Evolutionary conservation across 441 rosid genomes (phyloP).

Genomic region (Lepidium campestre): DNA sequence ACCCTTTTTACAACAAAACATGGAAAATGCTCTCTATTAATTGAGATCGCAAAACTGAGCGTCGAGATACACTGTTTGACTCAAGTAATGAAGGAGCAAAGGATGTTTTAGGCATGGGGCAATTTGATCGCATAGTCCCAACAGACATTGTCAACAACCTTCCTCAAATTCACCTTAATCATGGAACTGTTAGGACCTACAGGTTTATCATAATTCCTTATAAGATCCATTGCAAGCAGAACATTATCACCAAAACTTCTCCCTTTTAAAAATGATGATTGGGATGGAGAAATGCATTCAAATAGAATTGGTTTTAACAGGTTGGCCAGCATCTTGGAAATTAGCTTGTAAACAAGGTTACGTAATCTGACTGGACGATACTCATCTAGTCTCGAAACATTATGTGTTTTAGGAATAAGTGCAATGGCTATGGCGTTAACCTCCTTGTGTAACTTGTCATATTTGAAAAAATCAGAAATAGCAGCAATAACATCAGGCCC

Average conservation of each 20-base stretch:
- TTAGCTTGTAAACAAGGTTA: too few species aligned
- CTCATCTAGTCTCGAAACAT: neutral
- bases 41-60: neutral
- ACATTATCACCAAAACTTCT: neutral
- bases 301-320: neutral
- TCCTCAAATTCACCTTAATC: neutral
- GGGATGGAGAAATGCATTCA: neutral
- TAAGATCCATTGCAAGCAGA: too few species aligned
- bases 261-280: neutral
- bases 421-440: too few species aligned
- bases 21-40: neutral
- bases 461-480: neutral
- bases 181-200: neutral
- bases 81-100: too few species aligned
- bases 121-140: neutral
- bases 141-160: neutral
- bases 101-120: neutral
- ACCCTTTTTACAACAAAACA: neutral
- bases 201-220: neutral
- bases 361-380: neutral
- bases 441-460: neutral
- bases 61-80: neutral
- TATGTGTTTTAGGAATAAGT: neutral
- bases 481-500: neutral
- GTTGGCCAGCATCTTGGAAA: neutral